These are phyloP conservation scores for Taphrina wiesneri DNA, from an alignment of 1,139 yeast species.

Conservation along the genomic window DNA sequence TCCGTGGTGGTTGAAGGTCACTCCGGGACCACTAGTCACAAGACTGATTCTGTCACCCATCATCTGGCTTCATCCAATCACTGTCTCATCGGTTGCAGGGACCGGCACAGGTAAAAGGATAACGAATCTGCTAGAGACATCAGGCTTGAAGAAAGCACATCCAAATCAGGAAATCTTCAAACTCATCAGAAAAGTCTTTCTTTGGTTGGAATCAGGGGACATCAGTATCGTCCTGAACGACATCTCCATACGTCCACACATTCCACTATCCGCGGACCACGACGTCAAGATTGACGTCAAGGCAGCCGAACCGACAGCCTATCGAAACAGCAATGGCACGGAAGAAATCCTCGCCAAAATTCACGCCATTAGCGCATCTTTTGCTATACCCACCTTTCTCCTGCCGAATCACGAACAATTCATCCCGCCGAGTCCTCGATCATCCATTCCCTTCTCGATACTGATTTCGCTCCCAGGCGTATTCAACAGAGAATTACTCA, in stretches of 20 bases:
- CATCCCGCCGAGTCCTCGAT: conserved; percentile 8
- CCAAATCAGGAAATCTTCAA: conserved; percentile 29
- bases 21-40: conserved; percentile 21
- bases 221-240: conserved; percentile 20
- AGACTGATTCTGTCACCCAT: conserved; percentile 26
- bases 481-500: conserved; percentile 29
- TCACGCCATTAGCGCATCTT: conserved; percentile 9
- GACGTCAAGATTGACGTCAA: conserved; percentile 11
- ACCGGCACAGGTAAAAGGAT: conserved; percentile 30
- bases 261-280: conserved; percentile 27
- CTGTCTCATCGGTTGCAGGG: conserved; percentile 12
- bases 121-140: conserved; percentile 23
- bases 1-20: conserved; percentile 29
- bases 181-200: conserved; percentile 26
- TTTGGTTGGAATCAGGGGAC: conserved; percentile 31
- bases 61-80: conserved; percentile 24
- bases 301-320: conserved; percentile 25
- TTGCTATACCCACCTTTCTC: conserved; percentile 12
- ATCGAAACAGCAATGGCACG: conserved; percentile 10
- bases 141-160: conserved; percentile 27
- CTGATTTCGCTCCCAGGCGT: conserved; percentile 17
- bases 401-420: conserved; percentile 21
- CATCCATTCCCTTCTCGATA: not conserved
- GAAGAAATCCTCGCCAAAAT: conserved; percentile 29
- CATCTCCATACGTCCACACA: conserved; percentile 11